Evolutionary conservation across 1,139 yeast species (phyloP).

Genomic region (Kodamaea anthophila): DNA sequence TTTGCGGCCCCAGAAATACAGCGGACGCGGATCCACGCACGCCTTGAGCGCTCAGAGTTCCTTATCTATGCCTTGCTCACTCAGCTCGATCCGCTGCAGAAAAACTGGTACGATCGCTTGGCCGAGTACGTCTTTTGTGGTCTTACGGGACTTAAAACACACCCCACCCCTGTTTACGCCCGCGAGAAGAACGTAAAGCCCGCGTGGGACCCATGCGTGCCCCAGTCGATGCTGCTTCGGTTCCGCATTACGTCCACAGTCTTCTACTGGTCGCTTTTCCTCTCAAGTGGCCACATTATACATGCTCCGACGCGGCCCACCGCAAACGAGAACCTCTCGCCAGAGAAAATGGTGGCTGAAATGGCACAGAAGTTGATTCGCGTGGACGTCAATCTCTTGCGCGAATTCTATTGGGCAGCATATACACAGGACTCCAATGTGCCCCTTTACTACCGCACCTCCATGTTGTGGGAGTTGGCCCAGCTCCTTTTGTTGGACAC

Average conservation of each 20-base stretch:
- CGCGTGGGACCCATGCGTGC: conserved; percentile 16
- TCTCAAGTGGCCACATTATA: conserved; percentile 9
- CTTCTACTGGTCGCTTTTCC: conserved; percentile 19
- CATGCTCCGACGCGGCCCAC: conserved; percentile 4
- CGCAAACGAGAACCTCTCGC: conserved; percentile 8
- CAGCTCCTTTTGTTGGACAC: conserved; percentile 11
- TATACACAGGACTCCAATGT: conserved; percentile 2
- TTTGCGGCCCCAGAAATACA: conserved; percentile 7
- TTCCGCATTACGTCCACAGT: conserved; percentile 17
- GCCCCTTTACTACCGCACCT: conserved; percentile 8
- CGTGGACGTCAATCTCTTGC: conserved; percentile 9
- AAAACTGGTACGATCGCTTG: conserved; percentile 29
- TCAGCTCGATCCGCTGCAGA: conserved; percentile 14
- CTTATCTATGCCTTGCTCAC: conserved; percentile 14
- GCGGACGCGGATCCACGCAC: conserved; percentile 7
- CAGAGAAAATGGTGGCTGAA: conserved; percentile 9
- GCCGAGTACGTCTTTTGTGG: conserved; percentile 28
- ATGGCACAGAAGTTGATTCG: conserved; percentile 9
- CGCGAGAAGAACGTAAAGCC: conserved; percentile 16
- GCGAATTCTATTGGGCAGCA: conserved; percentile 10
- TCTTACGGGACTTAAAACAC: conserved; percentile 11
- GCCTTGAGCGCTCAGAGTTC: conserved; percentile 10
- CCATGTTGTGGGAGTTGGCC: conserved; percentile 11
- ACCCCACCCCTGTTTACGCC: conserved; percentile 24
- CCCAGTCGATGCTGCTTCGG: conserved; percentile 25